Evolutionary conservation across 768 basidiomycete genomes (phyloP).

Genomic region (Amanita jacksonii): DNA sequence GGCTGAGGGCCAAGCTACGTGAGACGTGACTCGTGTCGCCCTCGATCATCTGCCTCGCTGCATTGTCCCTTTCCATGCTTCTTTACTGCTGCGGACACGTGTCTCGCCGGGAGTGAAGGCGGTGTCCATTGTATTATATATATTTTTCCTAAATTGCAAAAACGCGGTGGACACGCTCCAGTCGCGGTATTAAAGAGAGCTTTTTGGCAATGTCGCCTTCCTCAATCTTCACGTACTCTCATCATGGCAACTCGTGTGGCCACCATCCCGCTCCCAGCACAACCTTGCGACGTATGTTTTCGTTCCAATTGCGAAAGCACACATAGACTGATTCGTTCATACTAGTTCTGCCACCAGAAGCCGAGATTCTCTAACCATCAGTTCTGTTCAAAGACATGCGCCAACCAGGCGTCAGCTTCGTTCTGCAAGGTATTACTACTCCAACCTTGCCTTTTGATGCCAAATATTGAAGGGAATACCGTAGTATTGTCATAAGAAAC

Average conservation of each 20-base stretch:
- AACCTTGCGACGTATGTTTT: slow-evolving; percentile 31
- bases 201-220: slow-evolving; percentile 1
- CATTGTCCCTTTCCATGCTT: slow-evolving; percentile 12
- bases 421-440: slow-evolving; percentile 29
- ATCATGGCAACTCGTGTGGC: slow-evolving; percentile 22
- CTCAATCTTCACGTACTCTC: slow-evolving; percentile 5
- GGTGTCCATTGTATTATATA: slow-evolving; percentile 8
- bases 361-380: slow-evolving; percentile 35
- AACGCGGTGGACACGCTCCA: slow-evolving; percentile 5
- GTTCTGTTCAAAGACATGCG: slow-evolving; percentile 49
- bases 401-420: slow-evolving; percentile 31
- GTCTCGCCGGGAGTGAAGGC: slow-evolving; percentile 12
- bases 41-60: slow-evolving; percentile 23
- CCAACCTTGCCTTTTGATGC: neutral
- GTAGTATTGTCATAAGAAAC: slow-evolving; percentile 50
- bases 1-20: slow-evolving; percentile 49
- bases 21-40: slow-evolving; percentile 14
- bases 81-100: slow-evolving; percentile 18
- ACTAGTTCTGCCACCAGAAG: slow-evolving; percentile 41
- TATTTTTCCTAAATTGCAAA: neutral
- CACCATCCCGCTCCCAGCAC: slow-evolving; percentile 11
- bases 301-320: neutral
- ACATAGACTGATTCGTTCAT: neutral
- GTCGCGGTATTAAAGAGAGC: slow-evolving; percentile 8
- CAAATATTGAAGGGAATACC: too few species aligned